Conservation (phyloP, 2,329 filamentous ascomycete species). For the Sclerotinia trifoliorum region DNA sequence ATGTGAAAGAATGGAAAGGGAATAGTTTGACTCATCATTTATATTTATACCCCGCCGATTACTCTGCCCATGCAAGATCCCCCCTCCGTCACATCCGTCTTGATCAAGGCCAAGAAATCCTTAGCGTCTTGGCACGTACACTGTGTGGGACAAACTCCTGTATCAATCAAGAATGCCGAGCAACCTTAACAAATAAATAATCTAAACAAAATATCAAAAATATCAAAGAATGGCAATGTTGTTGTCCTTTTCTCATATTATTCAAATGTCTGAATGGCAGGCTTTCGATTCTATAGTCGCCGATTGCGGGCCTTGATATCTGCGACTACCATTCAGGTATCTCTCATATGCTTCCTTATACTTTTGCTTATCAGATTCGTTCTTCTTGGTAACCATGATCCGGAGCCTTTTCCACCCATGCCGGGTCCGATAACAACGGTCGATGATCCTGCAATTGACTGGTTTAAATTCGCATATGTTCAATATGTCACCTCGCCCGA, state of each 20-base stretch:
- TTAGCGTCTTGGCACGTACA: constrained; percentile 7
- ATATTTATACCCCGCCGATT: too few relatives aligned
- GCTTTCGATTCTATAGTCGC: constrained; percentile 29
- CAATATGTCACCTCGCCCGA: constrained; percentile 36
- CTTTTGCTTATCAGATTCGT: constrained; percentile 30
- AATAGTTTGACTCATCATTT: too few relatives aligned
- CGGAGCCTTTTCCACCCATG: constrained; percentile 17
- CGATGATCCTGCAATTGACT: constrained; percentile 32
- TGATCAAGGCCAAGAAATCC: neutral
- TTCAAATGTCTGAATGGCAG: constrained; percentile 27
- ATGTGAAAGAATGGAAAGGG: too few relatives aligned
- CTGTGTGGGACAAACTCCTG: neutral
- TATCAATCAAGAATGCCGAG: neutral
- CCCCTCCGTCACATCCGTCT: neutral
- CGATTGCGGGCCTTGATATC: constrained; percentile 29
- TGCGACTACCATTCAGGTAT: constrained; percentile 26
- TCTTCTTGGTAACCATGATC: constrained; percentile 32
- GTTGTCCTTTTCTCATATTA: neutral
- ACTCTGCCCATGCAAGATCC: too few relatives aligned
- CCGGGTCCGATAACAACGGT: constrained; percentile 28
- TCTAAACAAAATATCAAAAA: neutral
- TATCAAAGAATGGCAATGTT: neutral
- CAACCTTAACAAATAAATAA: neutral
- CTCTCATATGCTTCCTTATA: constrained; percentile 26
- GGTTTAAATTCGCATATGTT: constrained; percentile 35